These are phyloP conservation scores for Novymonas esmeraldas DNA, from an alignment of 208 protist species.

Conservation along the genomic window DNA sequence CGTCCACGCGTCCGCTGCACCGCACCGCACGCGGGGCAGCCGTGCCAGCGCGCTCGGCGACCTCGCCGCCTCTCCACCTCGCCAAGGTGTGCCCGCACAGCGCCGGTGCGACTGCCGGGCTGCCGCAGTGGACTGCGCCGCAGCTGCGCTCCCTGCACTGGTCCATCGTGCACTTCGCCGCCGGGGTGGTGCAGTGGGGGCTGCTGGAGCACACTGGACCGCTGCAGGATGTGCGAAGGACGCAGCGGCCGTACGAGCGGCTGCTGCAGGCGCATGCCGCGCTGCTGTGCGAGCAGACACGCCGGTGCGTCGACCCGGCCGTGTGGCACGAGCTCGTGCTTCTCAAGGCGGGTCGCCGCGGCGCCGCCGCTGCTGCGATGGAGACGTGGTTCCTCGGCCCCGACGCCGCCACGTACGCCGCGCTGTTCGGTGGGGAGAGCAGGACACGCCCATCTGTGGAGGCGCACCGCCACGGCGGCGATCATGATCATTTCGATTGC, in stretches of 20 bases:
- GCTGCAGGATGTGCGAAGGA: conserved; percentile 33
- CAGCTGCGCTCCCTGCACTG: conserved; percentile 58
- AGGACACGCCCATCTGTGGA: not conserved
- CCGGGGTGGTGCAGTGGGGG: conserved; percentile 60
- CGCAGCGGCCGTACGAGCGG: conserved; percentile 26
- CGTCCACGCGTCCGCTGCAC: conserved; percentile 4
- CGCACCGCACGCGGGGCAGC: too few relatives aligned
- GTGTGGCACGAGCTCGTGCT: conserved; percentile 26
- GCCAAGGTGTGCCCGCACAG: too few relatives aligned
- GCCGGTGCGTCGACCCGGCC: conserved; percentile 5
- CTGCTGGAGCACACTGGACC: conserved; percentile 53
- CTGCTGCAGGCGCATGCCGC: conserved; percentile 54
- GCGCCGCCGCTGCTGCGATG: not conserved
- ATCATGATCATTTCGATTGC: not conserved
- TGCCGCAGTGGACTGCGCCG: not conserved
- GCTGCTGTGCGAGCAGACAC: conserved; percentile 30
- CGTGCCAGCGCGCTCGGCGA: too few relatives aligned
- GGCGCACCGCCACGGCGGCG: not conserved
- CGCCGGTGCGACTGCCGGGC: not conserved
- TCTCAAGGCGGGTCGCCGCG: conserved; percentile 26
- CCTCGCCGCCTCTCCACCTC: too few relatives aligned
- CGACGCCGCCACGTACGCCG: conserved; percentile 1
- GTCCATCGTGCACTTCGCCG: conserved; percentile 65
- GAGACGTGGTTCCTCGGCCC: conserved; percentile 24
- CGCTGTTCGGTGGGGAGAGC: not conserved